These are phyloP conservation scores for Aspergillus bertholletiae DNA, from an alignment of 495 filamentous ascomycete genomes.

Conservation along the genomic window DNA sequence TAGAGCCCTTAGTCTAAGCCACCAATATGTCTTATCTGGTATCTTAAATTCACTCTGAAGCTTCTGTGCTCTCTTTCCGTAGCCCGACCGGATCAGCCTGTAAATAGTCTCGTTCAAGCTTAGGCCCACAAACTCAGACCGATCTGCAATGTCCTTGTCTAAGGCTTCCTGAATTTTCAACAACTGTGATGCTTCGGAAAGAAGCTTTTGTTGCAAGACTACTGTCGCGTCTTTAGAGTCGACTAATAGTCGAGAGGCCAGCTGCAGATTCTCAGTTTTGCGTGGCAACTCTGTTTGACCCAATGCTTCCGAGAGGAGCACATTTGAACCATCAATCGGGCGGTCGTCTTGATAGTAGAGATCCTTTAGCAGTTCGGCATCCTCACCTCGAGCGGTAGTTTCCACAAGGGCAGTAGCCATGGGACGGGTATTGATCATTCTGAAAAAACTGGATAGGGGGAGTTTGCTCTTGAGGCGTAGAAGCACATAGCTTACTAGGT, in stretches of 20 bases:
- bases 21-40: constrained; percentile 83
- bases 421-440: constrained; percentile 82
- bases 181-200: constrained; percentile 74
- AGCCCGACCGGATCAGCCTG: constrained; percentile 70
- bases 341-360: constrained; percentile 98
- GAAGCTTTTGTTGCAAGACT: constrained; percentile 63
- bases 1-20: constrained; percentile 84
- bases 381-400: constrained; percentile 69
- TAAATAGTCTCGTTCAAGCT: constrained; percentile 89
- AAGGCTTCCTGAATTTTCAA: constrained; percentile 81
- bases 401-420: constrained; percentile 88
- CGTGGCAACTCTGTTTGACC: constrained; percentile 58
- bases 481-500: constrained; percentile 86
- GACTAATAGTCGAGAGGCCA: constrained; percentile 73
- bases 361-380: constrained; percentile 84
- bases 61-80: constrained; percentile 76
- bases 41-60: constrained; percentile 90
- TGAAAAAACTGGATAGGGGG: constrained; percentile 87
- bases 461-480: constrained; percentile 87
- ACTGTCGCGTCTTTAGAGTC: constrained; percentile 74
- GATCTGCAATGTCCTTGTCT: constrained; percentile 70
- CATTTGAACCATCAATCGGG: constrained; percentile 80
- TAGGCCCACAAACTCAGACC: constrained; percentile 70
- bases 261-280: constrained; percentile 76
- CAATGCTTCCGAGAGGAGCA: constrained; percentile 80